Evolutionary conservation across 495 filamentous ascomycete species (phyloP).

Genomic region (Podospora anserina): DNA sequence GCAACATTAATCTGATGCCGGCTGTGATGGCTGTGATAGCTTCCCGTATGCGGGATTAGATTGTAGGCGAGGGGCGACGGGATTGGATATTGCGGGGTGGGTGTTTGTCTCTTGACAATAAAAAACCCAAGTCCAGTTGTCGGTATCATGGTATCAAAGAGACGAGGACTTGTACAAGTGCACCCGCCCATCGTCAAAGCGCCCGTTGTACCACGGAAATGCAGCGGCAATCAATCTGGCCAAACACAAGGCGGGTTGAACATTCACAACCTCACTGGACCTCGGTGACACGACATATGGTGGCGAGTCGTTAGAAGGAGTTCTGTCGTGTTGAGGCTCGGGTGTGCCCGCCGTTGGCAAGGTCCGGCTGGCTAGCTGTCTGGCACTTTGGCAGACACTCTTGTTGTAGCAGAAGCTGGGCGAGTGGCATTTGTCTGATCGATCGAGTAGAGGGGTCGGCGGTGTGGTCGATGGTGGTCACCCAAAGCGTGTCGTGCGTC

Average conservation of each 20-base stretch:
- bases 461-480: neutral
- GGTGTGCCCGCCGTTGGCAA: constrained; percentile 5
- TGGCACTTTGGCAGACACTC: neutral
- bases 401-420: neutral
- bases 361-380: neutral
- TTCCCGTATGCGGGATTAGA: neutral
- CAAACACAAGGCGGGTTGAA: neutral
- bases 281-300: neutral
- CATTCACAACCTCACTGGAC: neutral
- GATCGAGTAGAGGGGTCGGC: neutral
- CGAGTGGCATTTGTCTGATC: neutral
- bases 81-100: neutral
- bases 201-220: neutral
- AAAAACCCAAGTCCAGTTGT: neutral
- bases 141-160: neutral
- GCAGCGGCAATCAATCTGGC: constrained; percentile 3
- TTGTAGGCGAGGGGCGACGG: neutral
- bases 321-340: constrained; percentile 5
- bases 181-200: neutral
- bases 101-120: neutral
- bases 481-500: neutral
- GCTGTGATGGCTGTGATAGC: neutral
- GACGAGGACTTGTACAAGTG: neutral
- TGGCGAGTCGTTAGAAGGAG: constrained; percentile 1
- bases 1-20: neutral